Evolutionary conservation across 352 stramenopile genomes (phyloP).

Genomic region (Phytopythium kandeliae): DNA sequence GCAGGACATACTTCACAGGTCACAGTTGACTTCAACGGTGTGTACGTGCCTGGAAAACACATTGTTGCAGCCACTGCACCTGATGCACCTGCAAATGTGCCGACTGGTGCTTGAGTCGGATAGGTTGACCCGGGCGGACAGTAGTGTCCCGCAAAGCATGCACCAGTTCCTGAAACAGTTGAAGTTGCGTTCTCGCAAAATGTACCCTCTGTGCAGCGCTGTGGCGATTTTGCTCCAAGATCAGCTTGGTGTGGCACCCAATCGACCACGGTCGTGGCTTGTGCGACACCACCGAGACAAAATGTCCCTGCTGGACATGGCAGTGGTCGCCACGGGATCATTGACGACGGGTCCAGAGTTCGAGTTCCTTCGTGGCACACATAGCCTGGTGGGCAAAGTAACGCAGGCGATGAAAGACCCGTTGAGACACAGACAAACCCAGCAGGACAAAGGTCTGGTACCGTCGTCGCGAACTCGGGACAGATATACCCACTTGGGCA

Average conservation of each 20-base stretch:
- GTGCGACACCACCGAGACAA: slow-evolving; percentile 93
- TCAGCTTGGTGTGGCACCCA: slow-evolving; percentile 87
- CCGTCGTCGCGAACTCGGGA: slow-evolving; percentile 72
- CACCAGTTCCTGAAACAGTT: slow-evolving; percentile 67
- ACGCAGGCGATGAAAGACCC: slow-evolving; percentile 84
- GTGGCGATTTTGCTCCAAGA: slow-evolving; percentile 79
- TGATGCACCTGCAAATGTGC: slow-evolving; percentile 84
- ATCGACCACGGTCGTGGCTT: slow-evolving; percentile 81
- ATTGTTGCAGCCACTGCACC: slow-evolving; percentile 91
- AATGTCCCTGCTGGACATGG: slow-evolving; percentile 92
- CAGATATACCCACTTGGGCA: slow-evolving; percentile 95
- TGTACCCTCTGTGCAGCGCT: slow-evolving; percentile 93
- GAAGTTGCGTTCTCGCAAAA: slow-evolving; percentile 89
- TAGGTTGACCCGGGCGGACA: slow-evolving; percentile 88
- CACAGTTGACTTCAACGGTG: slow-evolving; percentile 84
- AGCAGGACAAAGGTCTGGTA: slow-evolving; percentile 83
- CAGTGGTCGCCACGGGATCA: slow-evolving; percentile 65
- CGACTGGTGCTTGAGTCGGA: slow-evolving; percentile 88
- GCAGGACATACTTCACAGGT: slow-evolving; percentile 91
- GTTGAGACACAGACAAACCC: slow-evolving; percentile 95
- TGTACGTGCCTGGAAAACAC: slow-evolving; percentile 97
- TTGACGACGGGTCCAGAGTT: slow-evolving; percentile 84
- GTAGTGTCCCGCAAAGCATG: slow-evolving; percentile 95
- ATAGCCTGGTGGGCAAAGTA: slow-evolving; percentile 94
- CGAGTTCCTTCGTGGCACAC: slow-evolving; percentile 92